Percentiles rank a stretch among this genome's conserved stretches.
Evolutionary conservation across 2,329 filamentous ascomycete genomes (phyloP).

Genomic region (Dactylellina haptotyla): DNA sequence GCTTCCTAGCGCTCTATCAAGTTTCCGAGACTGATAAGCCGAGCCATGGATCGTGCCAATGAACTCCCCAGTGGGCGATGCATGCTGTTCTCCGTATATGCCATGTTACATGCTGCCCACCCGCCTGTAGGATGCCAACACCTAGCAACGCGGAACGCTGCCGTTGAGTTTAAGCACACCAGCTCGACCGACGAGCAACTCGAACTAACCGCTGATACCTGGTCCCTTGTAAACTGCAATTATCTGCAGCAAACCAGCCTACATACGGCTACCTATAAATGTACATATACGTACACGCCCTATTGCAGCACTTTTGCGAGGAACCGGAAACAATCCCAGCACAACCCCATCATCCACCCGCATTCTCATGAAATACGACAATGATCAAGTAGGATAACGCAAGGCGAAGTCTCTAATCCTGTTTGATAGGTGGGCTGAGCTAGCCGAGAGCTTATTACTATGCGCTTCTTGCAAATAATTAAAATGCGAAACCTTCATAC

Average conservation of each 20-base stretch:
- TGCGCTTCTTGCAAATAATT: too few species aligned
- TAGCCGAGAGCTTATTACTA: constrained; percentile 27
- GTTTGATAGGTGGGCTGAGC: constrained; percentile 37
- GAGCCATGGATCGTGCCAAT: too few species aligned
- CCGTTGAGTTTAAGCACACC: constrained; percentile 39
- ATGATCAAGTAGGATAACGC: constrained; percentile 48
- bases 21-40: too few species aligned
- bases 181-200: constrained; percentile 28
- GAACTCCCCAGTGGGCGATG: constrained; percentile 19
- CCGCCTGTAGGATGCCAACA: constrained; percentile 44
- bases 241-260: constrained; percentile 24
- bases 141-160: constrained; percentile 44
- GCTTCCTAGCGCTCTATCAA: too few species aligned
- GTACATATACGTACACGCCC: constrained; percentile 17
- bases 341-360: constrained; percentile 20
- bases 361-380: constrained; percentile 38
- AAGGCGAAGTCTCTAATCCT: constrained; percentile 2
- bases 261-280: constrained; percentile 1
- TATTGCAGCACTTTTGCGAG: constrained; percentile 32
- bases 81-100: neutral
- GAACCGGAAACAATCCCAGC: constrained; percentile 10
- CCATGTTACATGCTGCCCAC: neutral
- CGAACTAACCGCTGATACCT: constrained; percentile 6
- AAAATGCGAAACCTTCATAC: too few species aligned
- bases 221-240: constrained; percentile 34